Evolutionary conservation across 2,329 filamentous ascomycete genomes (phyloP), one percentile per base, ranked within the genome.

Genomic region (Ophiosphaerella korrae): DNA sequence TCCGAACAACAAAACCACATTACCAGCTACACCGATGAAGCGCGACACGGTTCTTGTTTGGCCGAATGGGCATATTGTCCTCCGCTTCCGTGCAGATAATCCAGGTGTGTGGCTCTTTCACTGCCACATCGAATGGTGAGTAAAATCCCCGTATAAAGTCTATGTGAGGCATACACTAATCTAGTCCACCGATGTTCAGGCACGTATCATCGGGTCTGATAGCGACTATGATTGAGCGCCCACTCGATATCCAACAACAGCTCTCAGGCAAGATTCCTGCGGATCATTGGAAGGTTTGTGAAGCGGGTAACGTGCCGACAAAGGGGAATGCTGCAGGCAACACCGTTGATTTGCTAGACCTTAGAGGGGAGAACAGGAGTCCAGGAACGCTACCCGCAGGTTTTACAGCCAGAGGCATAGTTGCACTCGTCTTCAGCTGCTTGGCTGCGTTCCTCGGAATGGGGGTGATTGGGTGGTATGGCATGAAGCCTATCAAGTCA

Each of bases 281-380:
- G 24, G 80, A 86, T 52, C 85, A 88, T 61, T 74, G 80, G 36
- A 81, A 82, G 6, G 82, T 75, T 3, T 93, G 89, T 67, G 74
- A 74, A 5, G 81, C 77, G 0, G 77, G 69, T 0, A 74, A 76
- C 6, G 71, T 84, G 0, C 78, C 83, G 0, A 81, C 75, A 0
- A 63, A 66, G 3, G 90, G 90, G 3, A 94, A 94, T 62, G 90
- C 90, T 0, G 90, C 89, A 0, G 90, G 80, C 0, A 91, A 92
- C 64, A 86, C 83, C 0, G 69, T 73, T 0, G 74, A 93, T 58
- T 74, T 84, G 7, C 74, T 89, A 0, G 83, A 94, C 55, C 32
- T 74, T 34, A 57, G 13, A 0, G 71, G 71, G 7, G 64, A 88
- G 68, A 87, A 86, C 48, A 73, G 67, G 32, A 77, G 80, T 2